Evolutionary conservation across 176 grass and related monocot species (phyloP), one percentile per base, ranked within the genome.

Genomic region (Carex cristatella): DNA sequence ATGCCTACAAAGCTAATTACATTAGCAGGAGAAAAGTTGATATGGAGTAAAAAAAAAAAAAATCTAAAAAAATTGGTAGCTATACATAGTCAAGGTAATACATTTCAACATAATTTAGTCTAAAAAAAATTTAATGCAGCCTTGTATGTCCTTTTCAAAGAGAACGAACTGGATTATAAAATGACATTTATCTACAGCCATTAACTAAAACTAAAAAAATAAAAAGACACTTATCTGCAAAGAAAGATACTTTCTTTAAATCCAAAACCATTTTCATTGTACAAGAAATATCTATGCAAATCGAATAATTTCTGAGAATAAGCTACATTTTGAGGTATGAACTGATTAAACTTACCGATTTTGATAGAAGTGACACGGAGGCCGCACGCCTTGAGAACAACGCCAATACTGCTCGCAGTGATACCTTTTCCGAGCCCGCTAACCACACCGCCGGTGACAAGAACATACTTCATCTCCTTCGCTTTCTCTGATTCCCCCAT

Each of bases 321-420:
- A 69, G 2, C 2, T 46, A 72, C 69, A 72, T 72, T 72, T 46
- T 19, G 38, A 62, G 18, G 5, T 33, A 57, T 14, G 0, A 78
- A 60, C 5, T 12, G 23, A 46, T 40, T 54, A 58, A n/a, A 9
- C 81, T n/a, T 66, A 86, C 88, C 88, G 23, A 89, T 89, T 79
- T 89, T 89, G 56, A 89, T 89, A 2, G 67, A 81, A 10, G 88
- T 89, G 30, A 89, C 61, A 38, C 88, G 88, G 19, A 89, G 84
- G 11, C 88, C 88, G 69, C 88, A 86, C 27, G 79, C 84, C 69
- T 86, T 86, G 69, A 89, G 88, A 63, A 89, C 77, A 38, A 89
- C 79, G 30, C 88, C 88, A 12, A 89, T 89, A 65, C 88, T 86
- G 84, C 88, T 89, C 3, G 84, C 88, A 11, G 88, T 89, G 54